Evolutionary conservation across 2,329 filamentous ascomycete species (phyloP), one percentile per base, ranked within the genome.

Genomic region (Magnaporthiopsis rhizophila): DNA sequence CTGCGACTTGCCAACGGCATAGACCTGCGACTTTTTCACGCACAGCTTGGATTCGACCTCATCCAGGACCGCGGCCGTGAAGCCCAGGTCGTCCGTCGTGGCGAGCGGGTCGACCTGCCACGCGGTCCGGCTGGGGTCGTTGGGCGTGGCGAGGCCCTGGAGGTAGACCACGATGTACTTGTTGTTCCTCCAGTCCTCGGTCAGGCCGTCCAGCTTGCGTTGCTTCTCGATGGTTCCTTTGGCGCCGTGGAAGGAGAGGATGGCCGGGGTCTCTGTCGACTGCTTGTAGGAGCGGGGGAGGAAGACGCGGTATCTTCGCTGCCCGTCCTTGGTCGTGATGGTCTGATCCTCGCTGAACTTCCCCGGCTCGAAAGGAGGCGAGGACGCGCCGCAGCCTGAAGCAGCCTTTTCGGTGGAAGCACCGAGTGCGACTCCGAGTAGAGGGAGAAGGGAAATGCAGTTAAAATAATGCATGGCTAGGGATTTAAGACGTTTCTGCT

Each of bases 1-100:
- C 66, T 80, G 80, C 30, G 78, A 80, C 62, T 73, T 71, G 15
- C 79, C 79, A 5, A 73, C 72, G n/a, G 76, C 79, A 66, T 77
- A 81, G 6, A 81, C 70, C 4, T 74, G 74, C n/a, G 69, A 67
- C 9, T 71, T 71, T 64, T 81, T 78, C 59, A 81, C 69, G 67
- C 76, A 79, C 36, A 50, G 3, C 60, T 53, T 53, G 36, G 12
- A 38, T 5, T n/a, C 24, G 60, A 61, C 13, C 6, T 30, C 50
- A 24, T 30, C 36, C 60, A 61, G 60, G 24, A 61, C 60, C 36
- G 38, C 60, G 13, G n/a, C 38, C 3, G 60, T 61, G 60, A 50
- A 61, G n/a, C 8, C 60, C n/a, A 61, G 60, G 24, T 61, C 60
- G 60, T 61, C 60, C 9, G 50, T 53, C 11, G 28, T 45, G 21